These are phyloP conservation scores for Berkeleyomyces rouxiae DNA, from an alignment of 2,329 filamentous ascomycete genomes.

Conservation along the genomic window DNA sequence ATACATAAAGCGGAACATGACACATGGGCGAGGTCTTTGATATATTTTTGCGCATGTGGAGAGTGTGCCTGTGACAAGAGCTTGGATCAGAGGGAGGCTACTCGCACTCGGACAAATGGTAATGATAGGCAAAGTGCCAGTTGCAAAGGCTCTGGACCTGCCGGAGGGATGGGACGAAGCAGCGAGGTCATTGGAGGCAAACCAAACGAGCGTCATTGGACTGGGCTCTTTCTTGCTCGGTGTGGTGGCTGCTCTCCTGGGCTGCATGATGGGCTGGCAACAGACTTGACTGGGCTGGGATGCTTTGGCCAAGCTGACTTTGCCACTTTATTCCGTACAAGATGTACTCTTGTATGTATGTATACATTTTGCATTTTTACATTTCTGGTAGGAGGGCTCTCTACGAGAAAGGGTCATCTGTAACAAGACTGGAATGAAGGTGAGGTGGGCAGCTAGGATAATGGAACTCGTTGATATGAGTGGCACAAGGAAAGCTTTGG, in stretches of 20 bases:
- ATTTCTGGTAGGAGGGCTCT: background rate
- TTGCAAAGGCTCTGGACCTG: background rate
- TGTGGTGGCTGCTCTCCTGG: too few relatives aligned
- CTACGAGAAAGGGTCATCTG: background rate
- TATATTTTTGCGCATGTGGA: background rate
- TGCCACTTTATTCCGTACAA: too few relatives aligned
- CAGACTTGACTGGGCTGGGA: too few relatives aligned
- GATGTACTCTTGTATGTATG: too few relatives aligned
- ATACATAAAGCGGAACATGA: background rate
- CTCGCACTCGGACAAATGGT: background rate
- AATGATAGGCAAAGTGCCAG: background rate
- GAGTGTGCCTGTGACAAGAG: background rate
- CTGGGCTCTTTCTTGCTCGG: too few relatives aligned
- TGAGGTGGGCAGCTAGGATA: background rate
- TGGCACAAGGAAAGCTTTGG: background rate
- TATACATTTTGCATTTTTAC: background rate
- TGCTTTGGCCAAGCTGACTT: too few relatives aligned
- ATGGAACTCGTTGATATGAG: background rate
- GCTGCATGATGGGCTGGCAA: too few relatives aligned
- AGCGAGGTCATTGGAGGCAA: background rate
- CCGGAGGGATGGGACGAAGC: background rate
- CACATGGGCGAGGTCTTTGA: background rate
- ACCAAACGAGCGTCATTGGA: background rate
- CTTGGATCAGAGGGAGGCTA: background rate
- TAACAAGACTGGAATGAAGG: background rate